A percentile compares a stretch with the other conserved stretches of the same genome.
phyloP scores from a whole-genome alignment of 352 stramenopile genomes.

The Phytopythium litorale region DNA sequence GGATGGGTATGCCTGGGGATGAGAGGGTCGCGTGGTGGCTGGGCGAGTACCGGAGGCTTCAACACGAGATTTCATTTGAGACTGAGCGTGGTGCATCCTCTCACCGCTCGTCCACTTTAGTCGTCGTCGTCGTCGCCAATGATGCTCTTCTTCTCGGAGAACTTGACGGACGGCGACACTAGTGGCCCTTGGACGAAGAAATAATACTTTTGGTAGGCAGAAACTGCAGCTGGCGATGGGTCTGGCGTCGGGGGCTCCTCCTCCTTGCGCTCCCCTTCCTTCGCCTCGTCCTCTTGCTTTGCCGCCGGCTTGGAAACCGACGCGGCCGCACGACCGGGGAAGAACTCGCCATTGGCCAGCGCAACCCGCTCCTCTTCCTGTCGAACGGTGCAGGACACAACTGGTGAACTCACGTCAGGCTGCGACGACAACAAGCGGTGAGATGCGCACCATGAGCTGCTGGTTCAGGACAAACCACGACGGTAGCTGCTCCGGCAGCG shows the following conservation, averaged over 20 bases:
- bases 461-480: constrained; percentile 83
- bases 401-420: not conserved
- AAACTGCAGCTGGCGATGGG: constrained; percentile 8
- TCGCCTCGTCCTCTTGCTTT: constrained; percentile 9
- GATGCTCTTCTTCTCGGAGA: constrained; percentile 88
- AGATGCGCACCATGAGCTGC: constrained; percentile 51
- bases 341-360: constrained; percentile 60
- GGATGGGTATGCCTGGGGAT: too few species aligned
- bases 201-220: constrained; percentile 79
- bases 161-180: constrained; percentile 73
- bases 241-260: constrained; percentile 1
- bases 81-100: not conserved
- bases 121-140: constrained; percentile 87
- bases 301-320: constrained; percentile 8
- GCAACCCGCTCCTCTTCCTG: constrained; percentile 81
- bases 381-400: not conserved
- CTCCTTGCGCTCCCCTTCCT: constrained; percentile 6
- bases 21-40: not conserved
- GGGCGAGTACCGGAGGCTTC: not conserved
- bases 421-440: not conserved
- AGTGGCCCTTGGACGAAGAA: constrained; percentile 80
- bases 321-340: constrained; percentile 35
- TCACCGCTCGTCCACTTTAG: constrained; percentile 16
- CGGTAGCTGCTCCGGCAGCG: constrained; percentile 69
- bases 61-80: constrained; percentile 3